Percentiles rank a stretch among this genome's conserved stretches.
Conservation (phyloP, 1,284 basidiomycete species). For the Gomphus sp. region DNA sequence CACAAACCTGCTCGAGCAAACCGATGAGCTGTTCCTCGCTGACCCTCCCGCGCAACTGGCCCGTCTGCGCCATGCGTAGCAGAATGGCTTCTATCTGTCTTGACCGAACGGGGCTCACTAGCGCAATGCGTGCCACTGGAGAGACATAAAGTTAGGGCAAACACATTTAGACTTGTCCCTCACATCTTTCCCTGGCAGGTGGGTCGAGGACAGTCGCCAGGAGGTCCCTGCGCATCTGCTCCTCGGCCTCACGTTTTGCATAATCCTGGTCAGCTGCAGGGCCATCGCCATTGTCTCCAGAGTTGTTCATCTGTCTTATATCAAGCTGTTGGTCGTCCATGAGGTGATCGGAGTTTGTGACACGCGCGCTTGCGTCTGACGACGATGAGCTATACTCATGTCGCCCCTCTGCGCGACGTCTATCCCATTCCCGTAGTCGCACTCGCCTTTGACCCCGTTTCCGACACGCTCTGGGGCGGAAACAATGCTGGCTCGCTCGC, state of each 20-base stretch:
- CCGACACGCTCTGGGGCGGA: slow-evolving; percentile 87
- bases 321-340: slow-evolving; percentile 8
- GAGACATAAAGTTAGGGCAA: neutral
- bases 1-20: slow-evolving; percentile 80
- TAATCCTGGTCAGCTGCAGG: slow-evolving; percentile 22
- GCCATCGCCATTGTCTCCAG: neutral
- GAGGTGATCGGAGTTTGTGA: neutral
- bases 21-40: slow-evolving; percentile 87
- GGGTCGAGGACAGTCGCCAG: slow-evolving; percentile 85
- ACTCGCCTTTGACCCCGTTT: slow-evolving; percentile 82
- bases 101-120: slow-evolving; percentile 86
- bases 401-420: slow-evolving; percentile 25
- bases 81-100: slow-evolving; percentile 82
- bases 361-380: neutral
- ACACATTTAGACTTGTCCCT: slow-evolving; percentile 21
- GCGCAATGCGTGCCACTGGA: slow-evolving; percentile 81
- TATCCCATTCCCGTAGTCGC: slow-evolving; percentile 55
- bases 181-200: slow-evolving; percentile 86
- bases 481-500: slow-evolving; percentile 64
- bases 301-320: neutral
- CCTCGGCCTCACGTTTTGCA: slow-evolving; percentile 53
- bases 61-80: slow-evolving; percentile 84
- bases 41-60: slow-evolving; percentile 83
- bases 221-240: slow-evolving; percentile 70
- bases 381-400: slow-evolving; percentile 28